These are phyloP conservation scores for Vaccinium darrowii DNA, from an alignment of 148 eudicot genomes.

Conservation along the genomic window DNA sequence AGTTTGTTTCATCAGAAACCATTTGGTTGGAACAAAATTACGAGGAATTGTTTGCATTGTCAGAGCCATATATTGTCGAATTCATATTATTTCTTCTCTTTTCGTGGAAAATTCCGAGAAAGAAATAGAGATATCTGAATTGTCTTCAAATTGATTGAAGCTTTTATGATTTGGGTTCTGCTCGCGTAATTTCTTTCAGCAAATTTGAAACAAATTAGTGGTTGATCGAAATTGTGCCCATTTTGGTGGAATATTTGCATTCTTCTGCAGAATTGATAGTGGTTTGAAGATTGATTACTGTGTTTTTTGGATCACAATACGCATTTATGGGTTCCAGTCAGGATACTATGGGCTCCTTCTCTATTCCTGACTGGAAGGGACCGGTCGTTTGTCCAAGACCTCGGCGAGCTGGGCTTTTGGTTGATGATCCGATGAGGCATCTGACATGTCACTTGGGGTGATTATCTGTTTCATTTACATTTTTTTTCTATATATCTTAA, in stretches of 20 bases:
- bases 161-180: background rate
- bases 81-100: background rate
- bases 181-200: background rate
- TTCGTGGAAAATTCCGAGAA: background rate
- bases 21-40: background rate
- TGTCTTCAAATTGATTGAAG: background rate
- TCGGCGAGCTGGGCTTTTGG: conserved; percentile 32
- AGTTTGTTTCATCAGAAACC: background rate
- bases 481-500: background rate
- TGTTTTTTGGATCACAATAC: conserved; percentile 26
- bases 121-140: background rate
- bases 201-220: background rate
- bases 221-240: background rate
- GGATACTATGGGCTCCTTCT: conserved; percentile 23
- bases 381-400: conserved; percentile 45
- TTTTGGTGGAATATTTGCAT: conserved; percentile 11
- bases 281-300: conserved; percentile 32
- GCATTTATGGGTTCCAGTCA: conserved; percentile 23
- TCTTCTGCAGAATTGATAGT: background rate
- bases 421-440: conserved; percentile 29
- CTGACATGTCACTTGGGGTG: conserved; percentile 36
- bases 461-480: background rate
- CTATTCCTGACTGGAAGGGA: conserved; percentile 24
- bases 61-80: background rate
- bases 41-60: background rate